Evolutionary conservation across 1,284 basidiomycete genomes (phyloP), one percentile per base, ranked within the genome.

Genomic region (Microbotryum lychnidis-dioicae): DNA sequence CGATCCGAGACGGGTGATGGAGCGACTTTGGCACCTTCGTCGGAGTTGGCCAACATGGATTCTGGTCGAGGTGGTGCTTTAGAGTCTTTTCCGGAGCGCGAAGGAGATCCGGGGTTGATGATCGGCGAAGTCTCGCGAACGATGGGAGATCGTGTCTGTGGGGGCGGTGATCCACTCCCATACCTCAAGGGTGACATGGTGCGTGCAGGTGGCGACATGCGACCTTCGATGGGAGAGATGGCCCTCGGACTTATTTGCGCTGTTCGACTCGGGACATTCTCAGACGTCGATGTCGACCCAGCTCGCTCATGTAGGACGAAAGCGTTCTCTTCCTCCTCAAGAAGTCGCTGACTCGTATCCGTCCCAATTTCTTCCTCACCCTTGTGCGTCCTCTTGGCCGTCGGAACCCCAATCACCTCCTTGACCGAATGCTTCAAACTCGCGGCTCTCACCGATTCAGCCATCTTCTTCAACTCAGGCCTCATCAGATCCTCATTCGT

Each of bases 301-400:
- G 65, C 62, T 4, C 60, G 49, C 27, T 56, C 45, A 9, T 57
- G 29, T 1, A 31, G 54, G 20, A 23, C 56, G 33, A 61, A 21
- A 16, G 51, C 59, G 31, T 42, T 51, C 42, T 63, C 59, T 49
- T 62, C 62, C 42, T 59, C 60, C 16, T 50, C 60, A 4, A 54
- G 25, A 42, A 63, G 33, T 42, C 44, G 31, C 10, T 47, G 33
- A 10, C 62, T 53, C 50, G 70, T 67, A 57, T 84, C 76, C 74
- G 85, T 84, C 74, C 91, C 89, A 70, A 91, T 88, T 70, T 89
- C 84, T 77, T 91, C 84, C 65, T 90, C 77, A 61, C 89, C 89
- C 76, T 91, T 91, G 78, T 91, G 89, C 23, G 89, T 91, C 65
- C 89, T 86, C 75, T 91, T 91, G 45, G 87, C 85, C 69, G 86